Evolutionary conservation across 805 yeast genomes (phyloP).

Genomic region (Wickerhamia fluorescens): DNA sequence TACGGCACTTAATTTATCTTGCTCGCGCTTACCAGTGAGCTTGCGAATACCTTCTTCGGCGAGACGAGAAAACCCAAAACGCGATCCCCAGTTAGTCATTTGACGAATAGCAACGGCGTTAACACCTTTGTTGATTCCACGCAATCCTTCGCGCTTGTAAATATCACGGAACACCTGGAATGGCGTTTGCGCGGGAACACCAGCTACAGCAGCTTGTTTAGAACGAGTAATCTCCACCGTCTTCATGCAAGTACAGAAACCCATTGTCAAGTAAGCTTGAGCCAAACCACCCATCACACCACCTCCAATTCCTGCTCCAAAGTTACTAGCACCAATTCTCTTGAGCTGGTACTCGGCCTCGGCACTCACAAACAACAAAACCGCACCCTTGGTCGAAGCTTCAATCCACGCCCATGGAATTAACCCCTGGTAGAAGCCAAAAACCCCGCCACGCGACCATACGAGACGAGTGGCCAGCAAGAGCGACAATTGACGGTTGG

Average conservation of each 20-base stretch:
- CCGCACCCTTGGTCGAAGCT: constrained; percentile 99
- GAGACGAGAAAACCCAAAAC: constrained; percentile 87
- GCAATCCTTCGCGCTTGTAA: constrained; percentile 77
- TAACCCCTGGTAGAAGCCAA: constrained; percentile 94
- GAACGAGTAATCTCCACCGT: constrained; percentile 94
- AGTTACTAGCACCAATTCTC: constrained; percentile 53
- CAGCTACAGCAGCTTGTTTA: constrained; percentile 61
- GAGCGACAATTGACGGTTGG: constrained; percentile 71
- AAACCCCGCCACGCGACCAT: constrained; percentile 88
- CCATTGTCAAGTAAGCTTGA: constrained; percentile 94
- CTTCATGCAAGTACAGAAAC: constrained; percentile 98
- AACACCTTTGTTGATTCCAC: constrained; percentile 95
- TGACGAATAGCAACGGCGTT: constrained; percentile 99
- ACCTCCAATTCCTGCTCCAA: constrained; percentile 87
- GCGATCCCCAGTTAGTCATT: constrained; percentile 98
- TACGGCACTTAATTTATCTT: constrained; percentile 56
- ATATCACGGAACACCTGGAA: constrained; percentile 84
- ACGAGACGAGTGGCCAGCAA: constrained; percentile 64
- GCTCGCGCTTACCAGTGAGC: constrained; percentile 47
- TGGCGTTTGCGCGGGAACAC: constrained; percentile 60
- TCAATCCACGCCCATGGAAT: constrained; percentile 99
- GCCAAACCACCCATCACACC: constrained; percentile 96
- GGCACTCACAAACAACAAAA: constrained; percentile 81
- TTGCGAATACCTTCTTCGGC: constrained; percentile 81
- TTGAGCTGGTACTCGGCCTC: constrained; percentile 81